Conservation (phyloP, 2,329 filamentous ascomycete species). For the Diplodia seriata region DNA sequence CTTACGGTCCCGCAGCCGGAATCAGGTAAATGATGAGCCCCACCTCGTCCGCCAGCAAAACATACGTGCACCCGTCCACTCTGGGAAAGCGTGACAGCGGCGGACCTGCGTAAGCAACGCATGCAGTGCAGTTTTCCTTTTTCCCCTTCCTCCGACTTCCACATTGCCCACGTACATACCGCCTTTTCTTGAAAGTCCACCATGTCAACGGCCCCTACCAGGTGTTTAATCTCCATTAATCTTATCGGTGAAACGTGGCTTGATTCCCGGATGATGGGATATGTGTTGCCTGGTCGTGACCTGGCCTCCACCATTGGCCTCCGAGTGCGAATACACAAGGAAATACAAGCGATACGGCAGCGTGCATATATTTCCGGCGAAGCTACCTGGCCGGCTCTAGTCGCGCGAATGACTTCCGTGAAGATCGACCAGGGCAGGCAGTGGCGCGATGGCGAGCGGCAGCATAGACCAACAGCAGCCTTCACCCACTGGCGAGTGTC, state of each 20-base stretch:
- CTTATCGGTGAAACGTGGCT: constrained; percentile 13
- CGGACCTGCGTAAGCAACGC: constrained; percentile 16
- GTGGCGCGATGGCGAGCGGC: not conserved
- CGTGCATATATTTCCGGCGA: not conserved
- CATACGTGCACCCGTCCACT: not conserved
- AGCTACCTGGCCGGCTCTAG: not conserved
- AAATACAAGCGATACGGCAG: not conserved
- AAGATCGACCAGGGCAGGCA: constrained; percentile 13
- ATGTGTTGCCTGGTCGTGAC: not conserved
- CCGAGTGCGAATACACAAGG: not conserved
- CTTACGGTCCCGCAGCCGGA: not conserved
- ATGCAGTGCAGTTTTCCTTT: constrained; percentile 1
- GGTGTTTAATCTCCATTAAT: constrained; percentile 7
- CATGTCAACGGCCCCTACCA: not conserved
- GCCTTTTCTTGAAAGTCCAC: not conserved
- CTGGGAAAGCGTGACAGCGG: constrained; percentile 13
- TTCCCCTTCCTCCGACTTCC: not conserved
- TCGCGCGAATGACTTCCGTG: constrained; percentile 26
- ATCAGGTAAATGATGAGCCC: not conserved
- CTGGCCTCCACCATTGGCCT: not conserved
- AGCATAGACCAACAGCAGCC: not conserved
- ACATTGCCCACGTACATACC: constrained; percentile 1
- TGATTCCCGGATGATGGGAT: not conserved
- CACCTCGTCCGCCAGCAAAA: not conserved
- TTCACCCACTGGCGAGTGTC: constrained; percentile 1